Evolutionary conservation across 352 stramenopile genomes (phyloP), one percentile per base, ranked within the genome.

Genomic region (Lagenidium sp.): DNA sequence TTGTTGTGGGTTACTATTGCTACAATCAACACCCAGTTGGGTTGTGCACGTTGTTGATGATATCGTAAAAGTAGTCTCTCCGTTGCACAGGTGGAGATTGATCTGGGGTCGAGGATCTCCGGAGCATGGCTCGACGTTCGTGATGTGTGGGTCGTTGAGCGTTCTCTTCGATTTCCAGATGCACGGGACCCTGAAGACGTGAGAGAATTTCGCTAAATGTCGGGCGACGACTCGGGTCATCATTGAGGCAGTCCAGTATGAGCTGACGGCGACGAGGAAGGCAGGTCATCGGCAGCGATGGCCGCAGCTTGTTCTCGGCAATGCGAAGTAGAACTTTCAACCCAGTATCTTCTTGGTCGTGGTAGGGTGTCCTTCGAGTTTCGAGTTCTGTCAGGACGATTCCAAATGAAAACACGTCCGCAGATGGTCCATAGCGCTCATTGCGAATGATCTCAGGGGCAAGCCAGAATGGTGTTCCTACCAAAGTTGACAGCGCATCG

Each of bases 351-450:
- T 71, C 61, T 19, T 71, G 60, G 26, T 94, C 82, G 41, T 92
- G 64, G 43, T 94, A 94, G 31, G 82, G 82, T 38, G 77, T 92
- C 22, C 74, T 64, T 21, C 80, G 74, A 4, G 82, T 87, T 48
- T 94, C 79, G 18, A 94, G 72, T 42, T 92, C 79, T 0, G 82
- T 94, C 15, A 94, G 61, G 41, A 94, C 80, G 31, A 94, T 94
- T 16, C 79, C 82, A 29, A 94, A 94, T 28, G 82, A 94, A 50
- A 88, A 94, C n/a, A 94, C 68, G 34, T 94, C 82, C 18, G 82
- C 82, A 6, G 68, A 65, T 1, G 76, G 68, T 1, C 77, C 80
- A 48, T 94, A 94, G 2, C 68, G 66, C 42, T 94, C 82, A 36
- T 82, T 91, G 16, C 82, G 77, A 40, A 94, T 94, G 39, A 94